Evolutionary conservation across 129 eudicot genomes (phyloP).

Genomic region (Chrysanthemum seticuspe): DNA sequence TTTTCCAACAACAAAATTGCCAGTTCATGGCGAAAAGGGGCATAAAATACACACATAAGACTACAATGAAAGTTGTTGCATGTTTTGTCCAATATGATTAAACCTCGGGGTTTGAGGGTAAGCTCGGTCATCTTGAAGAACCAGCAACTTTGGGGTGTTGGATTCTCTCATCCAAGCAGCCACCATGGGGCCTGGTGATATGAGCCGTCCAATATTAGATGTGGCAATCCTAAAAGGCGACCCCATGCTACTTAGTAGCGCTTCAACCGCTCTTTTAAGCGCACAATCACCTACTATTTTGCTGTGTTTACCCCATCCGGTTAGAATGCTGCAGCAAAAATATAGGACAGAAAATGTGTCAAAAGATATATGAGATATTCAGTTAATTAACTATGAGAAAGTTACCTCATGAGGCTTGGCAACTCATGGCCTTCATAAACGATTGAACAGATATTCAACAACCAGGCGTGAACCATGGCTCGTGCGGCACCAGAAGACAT

Average conservation of each 20-base stretch:
- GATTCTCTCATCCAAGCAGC: conserved; percentile 92
- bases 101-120: conserved; percentile 29
- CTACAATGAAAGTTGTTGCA: conserved; percentile 56
- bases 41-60: not conserved
- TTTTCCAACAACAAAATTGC: conserved; percentile 27
- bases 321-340: conserved; percentile 65
- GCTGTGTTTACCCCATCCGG: conserved; percentile 99
- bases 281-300: conserved; percentile 93
- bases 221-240: conserved; percentile 81
- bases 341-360: not conserved
- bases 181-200: conserved; percentile 76
- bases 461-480: conserved; percentile 97
- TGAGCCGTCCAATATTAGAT: conserved; percentile 79
- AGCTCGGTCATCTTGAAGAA: conserved; percentile 79
- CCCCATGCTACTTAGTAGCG: conserved; percentile 62
- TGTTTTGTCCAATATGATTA: conserved; percentile 3
- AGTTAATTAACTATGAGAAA: not conserved
- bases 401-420: conserved; percentile 76
- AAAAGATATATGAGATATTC: not conserved
- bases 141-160: conserved; percentile 57
- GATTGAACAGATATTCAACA: conserved; percentile 76
- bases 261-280: conserved; percentile 78
- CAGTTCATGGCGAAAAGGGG: conserved; percentile 11
- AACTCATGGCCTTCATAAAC: conserved; percentile 86
- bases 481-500: conserved; percentile 99